Conservation (phyloP, 2,329 filamentous ascomycete genomes). For the Fonsecaea pedrosoi region DNA sequence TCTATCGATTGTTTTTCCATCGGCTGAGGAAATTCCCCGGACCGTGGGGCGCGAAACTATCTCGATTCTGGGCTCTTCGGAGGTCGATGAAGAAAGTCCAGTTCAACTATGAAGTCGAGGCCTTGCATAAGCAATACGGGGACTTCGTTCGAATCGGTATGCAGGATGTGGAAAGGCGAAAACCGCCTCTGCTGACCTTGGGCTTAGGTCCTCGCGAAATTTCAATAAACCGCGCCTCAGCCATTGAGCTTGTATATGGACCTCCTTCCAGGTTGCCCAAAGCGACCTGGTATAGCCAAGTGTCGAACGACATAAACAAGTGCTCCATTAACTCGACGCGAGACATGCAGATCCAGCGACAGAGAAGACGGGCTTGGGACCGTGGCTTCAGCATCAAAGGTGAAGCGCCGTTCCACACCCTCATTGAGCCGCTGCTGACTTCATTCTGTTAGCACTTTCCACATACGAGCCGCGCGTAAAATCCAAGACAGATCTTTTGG, state of each 20-base stretch:
- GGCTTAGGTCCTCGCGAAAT: not conserved
- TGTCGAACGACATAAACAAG: not conserved
- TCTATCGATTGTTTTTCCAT: constrained; percentile 1
- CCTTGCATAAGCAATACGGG: constrained; percentile 3
- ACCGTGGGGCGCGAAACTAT: not conserved
- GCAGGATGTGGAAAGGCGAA: not conserved
- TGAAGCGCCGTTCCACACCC: not conserved
- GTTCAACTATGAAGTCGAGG: constrained; percentile 1
- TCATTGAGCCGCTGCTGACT: not conserved
- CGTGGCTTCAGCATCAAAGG: constrained; percentile 2
- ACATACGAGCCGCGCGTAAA: constrained; percentile 3
- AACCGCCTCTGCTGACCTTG: not conserved
- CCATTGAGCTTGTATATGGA: not conserved
- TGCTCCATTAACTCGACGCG: constrained; percentile 3
- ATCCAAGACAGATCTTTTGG: not conserved
- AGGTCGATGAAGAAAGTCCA: not conserved
- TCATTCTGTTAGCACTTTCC: not conserved
- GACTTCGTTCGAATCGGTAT: constrained; percentile 4
- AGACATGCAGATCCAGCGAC: constrained; percentile 1
- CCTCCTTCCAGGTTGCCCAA: not conserved
- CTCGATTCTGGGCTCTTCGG: not conserved
- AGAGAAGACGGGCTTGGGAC: constrained; percentile 1
- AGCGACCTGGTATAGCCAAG: constrained; percentile 1
- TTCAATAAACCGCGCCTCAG: not conserved
- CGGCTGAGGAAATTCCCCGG: constrained; percentile 1